A percentile compares a stretch with the other conserved stretches of the same genome.
These are phyloP conservation scores for Exophiala alcalophila DNA, from an alignment of 2,329 filamentous ascomycete genomes.

Conservation along the genomic window DNA sequence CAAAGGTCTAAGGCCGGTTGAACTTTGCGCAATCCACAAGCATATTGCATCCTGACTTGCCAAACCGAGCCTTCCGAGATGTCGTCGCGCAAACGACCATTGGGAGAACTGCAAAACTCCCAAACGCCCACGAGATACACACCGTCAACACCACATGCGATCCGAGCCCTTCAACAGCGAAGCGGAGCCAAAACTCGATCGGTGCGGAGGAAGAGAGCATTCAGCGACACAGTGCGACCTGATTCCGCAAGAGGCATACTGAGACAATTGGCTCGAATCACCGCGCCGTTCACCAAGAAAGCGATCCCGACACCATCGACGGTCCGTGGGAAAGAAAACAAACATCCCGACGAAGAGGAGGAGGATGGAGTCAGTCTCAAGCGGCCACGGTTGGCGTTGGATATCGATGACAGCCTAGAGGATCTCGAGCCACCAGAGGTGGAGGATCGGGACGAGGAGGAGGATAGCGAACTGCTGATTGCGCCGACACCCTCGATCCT, in stretches of 20 bases:
- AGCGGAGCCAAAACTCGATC: constrained; percentile 25
- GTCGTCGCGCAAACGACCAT: constrained; percentile 23
- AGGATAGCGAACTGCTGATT: constrained; percentile 41
- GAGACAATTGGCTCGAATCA: constrained; percentile 52
- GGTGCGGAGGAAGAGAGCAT: constrained; percentile 20
- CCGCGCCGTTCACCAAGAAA: constrained; percentile 49
- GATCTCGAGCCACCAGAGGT: constrained; percentile 44
- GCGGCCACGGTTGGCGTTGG: constrained; percentile 42
- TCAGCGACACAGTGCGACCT: constrained; percentile 38
- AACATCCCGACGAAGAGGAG: constrained; percentile 34
- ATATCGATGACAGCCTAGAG: constrained; percentile 39
- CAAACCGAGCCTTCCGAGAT: constrained; percentile 18
- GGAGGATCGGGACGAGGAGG: constrained; percentile 45
- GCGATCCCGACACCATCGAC: constrained; percentile 48
- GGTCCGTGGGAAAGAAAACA: constrained; percentile 33
- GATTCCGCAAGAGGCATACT: constrained; percentile 57
- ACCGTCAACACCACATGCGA: constrained; percentile 55
- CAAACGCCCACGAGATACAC: constrained; percentile 37
- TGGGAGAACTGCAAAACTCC: constrained; percentile 16
- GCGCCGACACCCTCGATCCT: constrained; percentile 29
- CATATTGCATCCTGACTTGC: no score
- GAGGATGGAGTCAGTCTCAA: constrained; percentile 48
- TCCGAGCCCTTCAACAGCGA: constrained; percentile 54
- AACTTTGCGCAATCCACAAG: no score
- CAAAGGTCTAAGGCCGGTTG: no score